phyloP scores from a whole-genome alignment of 306 rosid genomes.

The Dicorynia guianensis region DNA sequence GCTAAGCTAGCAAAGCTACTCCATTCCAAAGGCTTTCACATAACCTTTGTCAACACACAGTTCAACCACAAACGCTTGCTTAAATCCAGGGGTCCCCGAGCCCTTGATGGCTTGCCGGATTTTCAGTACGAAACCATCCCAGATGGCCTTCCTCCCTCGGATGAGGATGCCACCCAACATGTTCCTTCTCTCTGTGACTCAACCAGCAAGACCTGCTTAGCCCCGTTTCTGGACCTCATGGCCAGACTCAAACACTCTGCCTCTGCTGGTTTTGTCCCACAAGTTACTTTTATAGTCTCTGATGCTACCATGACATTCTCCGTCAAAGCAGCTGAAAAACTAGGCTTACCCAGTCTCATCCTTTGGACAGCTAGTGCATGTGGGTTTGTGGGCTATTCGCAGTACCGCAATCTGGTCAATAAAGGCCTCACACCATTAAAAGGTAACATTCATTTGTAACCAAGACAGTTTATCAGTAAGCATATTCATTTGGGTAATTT shows the following conservation, averaged over 20 bases:
- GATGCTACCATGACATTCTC: not conserved
- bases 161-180: slow-evolving; percentile 17
- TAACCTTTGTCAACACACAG: slow-evolving; percentile 12
- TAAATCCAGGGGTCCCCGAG: slow-evolving; percentile 8
- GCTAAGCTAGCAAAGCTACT: slow-evolving; percentile 28
- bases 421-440: slow-evolving; percentile 21
- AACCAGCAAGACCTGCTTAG: slow-evolving; percentile 12
- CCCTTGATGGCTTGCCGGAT: slow-evolving; percentile 20
- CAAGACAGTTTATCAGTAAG: no score
- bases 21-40: slow-evolving; percentile 30
- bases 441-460: not conserved
- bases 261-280: not conserved
- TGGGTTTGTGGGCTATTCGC: slow-evolving; percentile 26
- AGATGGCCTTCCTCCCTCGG: slow-evolving; percentile 2
- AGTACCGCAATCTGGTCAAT: not conserved
- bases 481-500: no score
- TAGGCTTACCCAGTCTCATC: not conserved
- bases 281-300: not conserved
- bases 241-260: not conserved
- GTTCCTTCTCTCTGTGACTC: slow-evolving; percentile 32
- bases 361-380: slow-evolving; percentile 38
- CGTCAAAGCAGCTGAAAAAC: not conserved
- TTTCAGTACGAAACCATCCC: slow-evolving; percentile 29
- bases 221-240: slow-evolving; percentile 1
- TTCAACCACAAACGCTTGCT: slow-evolving; percentile 11